These are phyloP conservation scores for Byssothecium circinans DNA, from an alignment of 2,329 filamentous ascomycete genomes.

Conservation along the genomic window DNA sequence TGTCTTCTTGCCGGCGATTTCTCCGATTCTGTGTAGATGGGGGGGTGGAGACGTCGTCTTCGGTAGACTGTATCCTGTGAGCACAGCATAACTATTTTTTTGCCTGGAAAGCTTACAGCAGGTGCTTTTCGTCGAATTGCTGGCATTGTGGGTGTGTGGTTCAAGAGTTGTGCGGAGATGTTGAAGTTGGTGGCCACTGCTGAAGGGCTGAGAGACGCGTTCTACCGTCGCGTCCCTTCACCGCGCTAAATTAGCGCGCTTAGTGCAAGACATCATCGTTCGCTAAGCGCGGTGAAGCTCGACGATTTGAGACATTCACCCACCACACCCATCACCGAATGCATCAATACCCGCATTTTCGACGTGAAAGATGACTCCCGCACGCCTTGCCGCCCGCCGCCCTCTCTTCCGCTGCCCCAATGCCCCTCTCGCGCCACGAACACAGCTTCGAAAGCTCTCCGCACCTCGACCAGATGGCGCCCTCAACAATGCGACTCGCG, in stretches of 20 bases:
- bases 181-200: neutral
- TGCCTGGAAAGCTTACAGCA: constrained; percentile 16
- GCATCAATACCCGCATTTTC: constrained; percentile 2
- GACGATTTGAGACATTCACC: too few relatives aligned
- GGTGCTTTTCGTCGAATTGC: constrained; percentile 13
- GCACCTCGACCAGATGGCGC: constrained; percentile 5
- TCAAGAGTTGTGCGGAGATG: neutral
- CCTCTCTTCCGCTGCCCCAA: constrained; percentile 35
- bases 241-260: neutral
- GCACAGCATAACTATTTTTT: too few relatives aligned
- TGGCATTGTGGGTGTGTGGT: constrained; percentile 9
- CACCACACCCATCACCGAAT: neutral
- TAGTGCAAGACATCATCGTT: neutral
- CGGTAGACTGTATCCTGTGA: constrained; percentile 16
- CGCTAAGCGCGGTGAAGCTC: too few relatives aligned
- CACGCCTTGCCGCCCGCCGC: constrained; percentile 34
- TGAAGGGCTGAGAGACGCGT: constrained; percentile 9
- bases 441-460: constrained; percentile 20
- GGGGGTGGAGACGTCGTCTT: constrained; percentile 18
- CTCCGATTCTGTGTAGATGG: constrained; percentile 24
- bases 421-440: constrained; percentile 16
- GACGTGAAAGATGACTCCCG: constrained; percentile 30
- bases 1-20: constrained; percentile 17
- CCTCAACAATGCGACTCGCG: neutral
- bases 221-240: neutral